Conservation (phyloP, 192 early-diverging fungal genomes). For the Gryganskiella cystojenkinii region DNA sequence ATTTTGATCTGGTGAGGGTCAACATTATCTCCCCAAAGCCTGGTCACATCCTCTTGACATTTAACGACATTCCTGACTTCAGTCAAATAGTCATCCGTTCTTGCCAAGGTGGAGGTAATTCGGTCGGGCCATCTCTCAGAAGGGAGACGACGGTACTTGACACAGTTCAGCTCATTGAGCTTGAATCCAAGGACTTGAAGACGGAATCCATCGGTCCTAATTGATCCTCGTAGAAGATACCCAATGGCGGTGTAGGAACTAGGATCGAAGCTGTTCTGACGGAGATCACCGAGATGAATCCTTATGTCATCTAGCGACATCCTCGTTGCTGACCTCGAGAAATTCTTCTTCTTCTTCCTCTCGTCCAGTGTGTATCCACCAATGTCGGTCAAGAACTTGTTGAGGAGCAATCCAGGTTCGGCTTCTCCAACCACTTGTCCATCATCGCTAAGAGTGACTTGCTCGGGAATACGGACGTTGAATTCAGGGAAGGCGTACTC, state of each 20-base stretch:
- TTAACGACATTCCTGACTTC: slow-evolving; percentile 24
- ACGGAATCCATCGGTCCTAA: slow-evolving; percentile 16
- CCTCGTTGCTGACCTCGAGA: neutral
- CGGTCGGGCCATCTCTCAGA: neutral
- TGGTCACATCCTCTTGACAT: slow-evolving; percentile 2
- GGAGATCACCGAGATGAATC: neutral
- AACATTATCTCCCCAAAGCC: slow-evolving; percentile 9
- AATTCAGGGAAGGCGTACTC: neutral
- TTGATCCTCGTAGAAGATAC: slow-evolving; percentile 13
- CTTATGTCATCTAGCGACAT: neutral
- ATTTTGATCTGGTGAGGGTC: slow-evolving; percentile 11
- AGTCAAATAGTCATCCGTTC: slow-evolving; percentile 4
- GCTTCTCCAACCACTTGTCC: neutral
- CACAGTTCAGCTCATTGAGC: slow-evolving; percentile 12
- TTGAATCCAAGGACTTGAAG: slow-evolving; percentile 25
- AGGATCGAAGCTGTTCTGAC: slow-evolving; percentile 3
- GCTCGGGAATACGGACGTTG: neutral
- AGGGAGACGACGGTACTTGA: slow-evolving; percentile 8
- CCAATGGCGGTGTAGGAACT: neutral
- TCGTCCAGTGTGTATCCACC: neutral
- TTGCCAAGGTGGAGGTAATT: slow-evolving; percentile 6
- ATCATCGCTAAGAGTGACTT: neutral
- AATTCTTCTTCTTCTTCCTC: neutral
- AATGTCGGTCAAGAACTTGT: slow-evolving; percentile 10
- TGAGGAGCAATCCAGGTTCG: slow-evolving; percentile 1